Conservation (phyloP, 2,329 filamentous ascomycete genomes). For the Teratosphaeria viscida region DNA sequence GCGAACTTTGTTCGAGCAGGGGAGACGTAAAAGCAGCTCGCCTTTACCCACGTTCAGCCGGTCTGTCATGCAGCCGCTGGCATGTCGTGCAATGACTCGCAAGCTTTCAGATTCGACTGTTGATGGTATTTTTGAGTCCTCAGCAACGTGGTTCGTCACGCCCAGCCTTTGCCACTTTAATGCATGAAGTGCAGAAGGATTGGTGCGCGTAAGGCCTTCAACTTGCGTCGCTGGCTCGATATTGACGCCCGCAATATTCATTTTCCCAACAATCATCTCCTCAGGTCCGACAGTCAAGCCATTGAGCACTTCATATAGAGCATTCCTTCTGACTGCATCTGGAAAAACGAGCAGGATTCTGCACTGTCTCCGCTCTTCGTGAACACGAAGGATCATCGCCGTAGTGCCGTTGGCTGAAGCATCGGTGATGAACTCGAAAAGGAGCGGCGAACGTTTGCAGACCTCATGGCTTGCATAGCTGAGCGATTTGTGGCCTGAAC, state of each 20-base stretch:
- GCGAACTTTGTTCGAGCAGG: conserved; percentile 25
- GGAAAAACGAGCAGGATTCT: conserved; percentile 70
- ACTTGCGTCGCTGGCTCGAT: conserved; percentile 48
- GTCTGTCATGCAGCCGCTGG: conserved; percentile 70
- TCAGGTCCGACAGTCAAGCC: conserved; percentile 58
- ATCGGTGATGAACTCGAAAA: conserved; percentile 60
- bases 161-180: conserved; percentile 55
- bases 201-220: conserved; percentile 31
- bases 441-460: conserved; percentile 54
- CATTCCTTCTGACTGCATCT: conserved; percentile 58
- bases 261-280: conserved; percentile 62
- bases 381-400: conserved; percentile 60
- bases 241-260: conserved; percentile 54
- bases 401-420: conserved; percentile 53
- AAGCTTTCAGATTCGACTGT: conserved; percentile 69
- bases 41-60: conserved; percentile 61
- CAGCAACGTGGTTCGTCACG: conserved; percentile 61
- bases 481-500: conserved; percentile 64
- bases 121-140: conserved; percentile 44
- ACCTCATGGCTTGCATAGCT: conserved; percentile 66
- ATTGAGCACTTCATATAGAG: conserved; percentile 61
- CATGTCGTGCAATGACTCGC: conserved; percentile 60
- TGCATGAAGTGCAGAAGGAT: conserved; percentile 31
- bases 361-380: conserved; percentile 54
- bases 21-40: conserved; percentile 37